phyloP scores from a whole-genome alignment of 1,139 yeast genomes.

The Suhomyces taliae region DNA sequence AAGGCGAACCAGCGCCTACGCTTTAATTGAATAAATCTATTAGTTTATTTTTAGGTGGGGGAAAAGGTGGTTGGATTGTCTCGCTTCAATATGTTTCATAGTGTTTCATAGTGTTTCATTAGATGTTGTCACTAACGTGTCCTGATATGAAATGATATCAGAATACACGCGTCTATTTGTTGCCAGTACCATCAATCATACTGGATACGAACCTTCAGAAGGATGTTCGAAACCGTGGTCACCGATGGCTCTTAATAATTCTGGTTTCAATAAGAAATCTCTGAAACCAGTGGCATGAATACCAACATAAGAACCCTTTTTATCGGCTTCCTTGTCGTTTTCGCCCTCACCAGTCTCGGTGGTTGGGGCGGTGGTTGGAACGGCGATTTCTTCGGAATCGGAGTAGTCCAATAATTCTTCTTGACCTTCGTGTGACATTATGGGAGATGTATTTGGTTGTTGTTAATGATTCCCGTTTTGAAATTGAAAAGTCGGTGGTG shows the following conservation, averaged over 20 bases:
- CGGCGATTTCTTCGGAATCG: slow-evolving; percentile 93
- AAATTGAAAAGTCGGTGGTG: slow-evolving; percentile 3
- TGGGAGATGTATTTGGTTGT: slow-evolving; percentile 8
- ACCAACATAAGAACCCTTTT: slow-evolving; percentile 97
- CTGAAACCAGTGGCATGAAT: slow-evolving; percentile 98
- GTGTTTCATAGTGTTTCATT: neutral
- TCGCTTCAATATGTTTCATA: neutral
- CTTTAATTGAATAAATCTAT: no score
- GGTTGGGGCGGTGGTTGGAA: slow-evolving; percentile 63
- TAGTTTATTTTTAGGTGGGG: no score
- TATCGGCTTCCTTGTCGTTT: slow-evolving; percentile 60
- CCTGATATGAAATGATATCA: neutral
- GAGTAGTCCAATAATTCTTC: slow-evolving; percentile 98
- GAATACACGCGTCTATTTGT: slow-evolving; percentile 1
- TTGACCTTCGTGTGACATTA: slow-evolving; percentile 91
- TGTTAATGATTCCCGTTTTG: slow-evolving; percentile 1
- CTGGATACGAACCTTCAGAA: slow-evolving; percentile 83
- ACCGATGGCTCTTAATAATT: slow-evolving; percentile 93
- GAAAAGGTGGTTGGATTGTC: neutral
- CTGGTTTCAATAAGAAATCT: slow-evolving; percentile 95
- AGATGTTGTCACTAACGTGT: neutral
- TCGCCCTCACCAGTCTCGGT: slow-evolving; percentile 50
- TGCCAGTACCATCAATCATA: neutral
- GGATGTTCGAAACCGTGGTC: slow-evolving; percentile 99
- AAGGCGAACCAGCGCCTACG: no score